phyloP scores from a whole-genome alignment of 371 early-diverging fungal genomes.

The Massospora cicadina region DNA sequence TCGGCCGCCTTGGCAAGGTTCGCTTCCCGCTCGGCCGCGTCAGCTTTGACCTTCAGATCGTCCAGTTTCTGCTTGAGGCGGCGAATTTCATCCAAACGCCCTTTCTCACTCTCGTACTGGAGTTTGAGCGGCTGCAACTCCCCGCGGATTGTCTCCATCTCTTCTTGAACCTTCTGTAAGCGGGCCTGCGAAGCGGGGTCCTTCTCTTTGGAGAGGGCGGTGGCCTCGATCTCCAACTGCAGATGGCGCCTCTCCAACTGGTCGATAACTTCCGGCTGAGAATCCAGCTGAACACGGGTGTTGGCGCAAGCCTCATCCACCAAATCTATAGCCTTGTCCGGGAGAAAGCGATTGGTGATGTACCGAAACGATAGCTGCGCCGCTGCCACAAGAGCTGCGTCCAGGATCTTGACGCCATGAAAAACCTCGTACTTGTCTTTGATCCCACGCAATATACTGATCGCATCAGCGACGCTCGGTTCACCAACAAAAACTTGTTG shows the following conservation, averaged over 20 bases:
- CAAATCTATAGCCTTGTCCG: conserved; percentile 77
- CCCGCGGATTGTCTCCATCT: conserved; percentile 65
- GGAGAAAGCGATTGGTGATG: conserved; percentile 55
- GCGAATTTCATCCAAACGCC: conserved; percentile 71
- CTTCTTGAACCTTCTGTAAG: conserved; percentile 54
- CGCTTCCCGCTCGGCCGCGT: conserved; percentile 65
- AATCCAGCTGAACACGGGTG: conserved; percentile 84
- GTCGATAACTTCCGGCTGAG: conserved; percentile 91
- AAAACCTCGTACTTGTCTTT: conserved; percentile 68
- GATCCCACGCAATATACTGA: conserved; percentile 71
- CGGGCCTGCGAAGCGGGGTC: conserved; percentile 63
- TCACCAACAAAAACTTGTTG: conserved; percentile 65
- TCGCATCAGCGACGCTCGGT: conserved; percentile 60
- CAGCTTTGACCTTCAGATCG: conserved; percentile 60
- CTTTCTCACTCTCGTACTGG: conserved; percentile 68
- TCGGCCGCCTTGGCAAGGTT: conserved; percentile 59
- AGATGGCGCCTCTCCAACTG: conserved; percentile 64
- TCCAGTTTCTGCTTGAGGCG: conserved; percentile 73
- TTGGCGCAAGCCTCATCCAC: conserved; percentile 91
- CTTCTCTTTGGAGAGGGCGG: conserved; percentile 83
- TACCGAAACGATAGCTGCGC: conserved; percentile 62
- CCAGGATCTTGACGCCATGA: conserved; percentile 71
- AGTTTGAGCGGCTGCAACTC: conserved; percentile 75
- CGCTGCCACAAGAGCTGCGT: conserved; percentile 62
- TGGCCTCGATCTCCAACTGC: conserved; percentile 89